phyloP scores from a whole-genome alignment of 352 stramenopile species.

The Phytophthora europaea region DNA sequence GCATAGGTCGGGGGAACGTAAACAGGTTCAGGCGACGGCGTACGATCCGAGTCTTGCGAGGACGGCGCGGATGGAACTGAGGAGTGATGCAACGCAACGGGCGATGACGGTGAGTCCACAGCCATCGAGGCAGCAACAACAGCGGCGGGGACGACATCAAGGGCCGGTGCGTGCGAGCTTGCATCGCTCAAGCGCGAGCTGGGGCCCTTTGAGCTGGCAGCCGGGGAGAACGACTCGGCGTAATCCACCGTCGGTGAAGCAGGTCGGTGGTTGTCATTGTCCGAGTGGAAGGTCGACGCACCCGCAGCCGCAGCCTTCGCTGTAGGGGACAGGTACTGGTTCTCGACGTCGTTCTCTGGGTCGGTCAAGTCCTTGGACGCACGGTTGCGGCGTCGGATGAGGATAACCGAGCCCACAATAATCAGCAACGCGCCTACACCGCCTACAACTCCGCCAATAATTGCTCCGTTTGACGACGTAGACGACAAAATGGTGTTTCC shows the following conservation, averaged over 20 bases:
- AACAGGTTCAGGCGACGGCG: constrained; percentile 24
- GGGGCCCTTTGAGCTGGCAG: constrained; percentile 35
- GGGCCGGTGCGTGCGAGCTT: constrained; percentile 5
- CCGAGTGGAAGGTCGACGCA: constrained; percentile 47
- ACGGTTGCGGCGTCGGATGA: constrained; percentile 68
- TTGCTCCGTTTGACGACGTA: constrained; percentile 34
- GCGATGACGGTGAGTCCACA: constrained; percentile 32
- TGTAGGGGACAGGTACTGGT: constrained; percentile 69
- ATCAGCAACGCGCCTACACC: constrained; percentile 61
- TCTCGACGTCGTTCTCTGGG: constrained; percentile 57
- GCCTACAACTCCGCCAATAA: constrained; percentile 55
- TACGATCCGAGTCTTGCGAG: constrained; percentile 21
- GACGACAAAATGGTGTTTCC: constrained; percentile 24
- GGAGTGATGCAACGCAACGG: constrained; percentile 23
- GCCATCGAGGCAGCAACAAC: constrained; percentile 40
- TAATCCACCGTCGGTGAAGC: constrained; percentile 68
- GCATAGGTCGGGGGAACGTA: constrained; percentile 38
- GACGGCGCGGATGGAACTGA: constrained; percentile 27
- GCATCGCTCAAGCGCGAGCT: constrained; percentile 25
- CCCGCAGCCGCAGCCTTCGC: constrained; percentile 48
- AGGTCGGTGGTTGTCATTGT: constrained; percentile 39
- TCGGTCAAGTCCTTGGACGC: constrained; percentile 43
- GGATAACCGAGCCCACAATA: constrained; percentile 76
- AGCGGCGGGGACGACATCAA: constrained; percentile 25
- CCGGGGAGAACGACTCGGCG: constrained; percentile 58